Evolutionary conservation across 2,329 filamentous ascomycete species (phyloP), one percentile per base, ranked within the genome.

Genomic region (Stagonosporopsis vannaccii): DNA sequence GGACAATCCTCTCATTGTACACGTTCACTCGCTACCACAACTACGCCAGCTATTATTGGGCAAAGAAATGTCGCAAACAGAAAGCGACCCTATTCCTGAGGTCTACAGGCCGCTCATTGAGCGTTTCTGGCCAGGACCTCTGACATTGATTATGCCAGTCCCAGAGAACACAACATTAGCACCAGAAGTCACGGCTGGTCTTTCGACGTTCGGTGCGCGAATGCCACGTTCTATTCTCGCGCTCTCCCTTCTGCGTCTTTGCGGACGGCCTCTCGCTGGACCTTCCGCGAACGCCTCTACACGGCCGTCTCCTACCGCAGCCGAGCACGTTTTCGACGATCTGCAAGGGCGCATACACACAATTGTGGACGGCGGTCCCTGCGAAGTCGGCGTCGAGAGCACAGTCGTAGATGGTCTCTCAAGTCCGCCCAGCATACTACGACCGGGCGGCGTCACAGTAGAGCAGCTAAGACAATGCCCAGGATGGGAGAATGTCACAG

Each of bases 231-330:
- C 91, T 22, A 82, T 90, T 12, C 85, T 98, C n/a, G 93, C 95
- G 0, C 84, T 95, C 39, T 87, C 91, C 1, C 85, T 99, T n/a
- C 95, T 98, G 62, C 85, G 90, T 53, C 82, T 92, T 2, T 84
- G 90, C 3, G 89, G 87, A 46, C 83, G 87, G 1, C 95, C 95
- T 0, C 81, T 99, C 37, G 95, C 95, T 5, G 95, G 91, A 0
- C 95, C 95, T 0, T 97, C 92, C 0, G 95, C 95, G 12, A 99
- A 99, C 73, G 92, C 93, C 0, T 96, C 91, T 0, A 98, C 94
- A 0, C 91, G 91, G 67, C 95, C 95, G 0, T 96, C 91, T 2
- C 94, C 95, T 0, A 99, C 95, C 0, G 89, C 90, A 0, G 95
- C 95, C 1, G 87, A 90, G 68, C 95, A 99, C 75, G 95, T 99